Conservation (phyloP, 805 yeast species). For the Kodamaea neixiangensis region DNA sequence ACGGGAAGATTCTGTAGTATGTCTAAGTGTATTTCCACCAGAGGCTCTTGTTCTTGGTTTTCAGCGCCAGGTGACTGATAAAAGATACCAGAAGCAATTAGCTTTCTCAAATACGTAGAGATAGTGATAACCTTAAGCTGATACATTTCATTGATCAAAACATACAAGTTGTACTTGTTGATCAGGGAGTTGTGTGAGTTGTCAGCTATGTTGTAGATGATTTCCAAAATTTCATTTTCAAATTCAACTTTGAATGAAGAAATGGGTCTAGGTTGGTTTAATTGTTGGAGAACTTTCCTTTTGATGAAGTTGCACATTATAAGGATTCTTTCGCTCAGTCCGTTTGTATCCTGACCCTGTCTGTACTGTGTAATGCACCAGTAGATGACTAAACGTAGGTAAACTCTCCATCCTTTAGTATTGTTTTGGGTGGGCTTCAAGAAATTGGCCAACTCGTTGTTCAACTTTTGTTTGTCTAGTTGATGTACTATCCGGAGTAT, state of each 20-base stretch:
- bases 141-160: constrained; percentile 54
- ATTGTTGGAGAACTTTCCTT: constrained; percentile 9
- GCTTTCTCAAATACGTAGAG: constrained; percentile 70
- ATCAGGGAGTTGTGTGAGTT: constrained; percentile 16
- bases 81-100: constrained; percentile 85
- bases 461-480: constrained; percentile 36
- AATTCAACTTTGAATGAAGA: constrained; percentile 43
- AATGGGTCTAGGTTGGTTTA: constrained; percentile 4
- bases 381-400: constrained; percentile 34
- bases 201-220: constrained; percentile 32
- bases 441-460: constrained; percentile 30
- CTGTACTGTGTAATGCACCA: constrained; percentile 47
- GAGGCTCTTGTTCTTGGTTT: constrained; percentile 41
- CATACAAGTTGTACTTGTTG: constrained; percentile 33
- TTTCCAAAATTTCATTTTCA: constrained; percentile 43
- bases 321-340: constrained; percentile 31
- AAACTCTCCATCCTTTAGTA: constrained; percentile 29
- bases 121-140: constrained; percentile 53
- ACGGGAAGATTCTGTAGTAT: constrained; percentile 62
- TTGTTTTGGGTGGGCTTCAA: constrained; percentile 22
- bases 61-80: constrained; percentile 47
- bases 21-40: constrained; percentile 48
- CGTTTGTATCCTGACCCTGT: constrained; percentile 15
- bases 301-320: constrained; percentile 45
- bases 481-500: constrained; percentile 33